Evolutionary conservation across 2,329 filamentous ascomycete genomes (phyloP), one percentile per base, ranked within the genome.

Genomic region (Amesomyces nigricolor): DNA sequence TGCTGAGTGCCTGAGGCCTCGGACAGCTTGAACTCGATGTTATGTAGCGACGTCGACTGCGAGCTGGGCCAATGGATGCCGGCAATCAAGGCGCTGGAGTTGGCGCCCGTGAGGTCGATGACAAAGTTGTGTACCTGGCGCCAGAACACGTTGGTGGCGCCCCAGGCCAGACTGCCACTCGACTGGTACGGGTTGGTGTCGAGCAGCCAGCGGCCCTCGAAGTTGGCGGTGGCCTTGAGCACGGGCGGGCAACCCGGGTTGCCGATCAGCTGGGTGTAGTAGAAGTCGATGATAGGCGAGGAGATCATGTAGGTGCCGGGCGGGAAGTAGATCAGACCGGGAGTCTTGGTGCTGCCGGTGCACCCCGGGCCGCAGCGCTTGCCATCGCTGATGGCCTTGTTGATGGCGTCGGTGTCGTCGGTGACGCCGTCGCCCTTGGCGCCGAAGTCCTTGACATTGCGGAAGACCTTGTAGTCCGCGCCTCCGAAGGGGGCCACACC

Each of bases 181-280:
- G 67, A 47, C 3, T 71, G 65, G 51, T 78, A 77, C 43, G 66
- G 70, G 53, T 77, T 74, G 14, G 72, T 73, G 53, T 79, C 75
- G 45, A 78, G 72, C n/a, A 79, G 63, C 11, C 70, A 74, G 30
- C 72, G 68, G 26, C 63, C 72, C 8, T 51, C 54, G 62, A 85
- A 85, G 53, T 68, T 69, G 0, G 74, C 57, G 1, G 75, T 70
- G 2, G 80, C 80, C 62, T 78, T 78, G 53, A 85, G 73, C 9
- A 77, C 72, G 11, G 86, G 73, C 56, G 78, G 72, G 59, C 78
- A 70, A 11, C 74, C 76, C 5, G 85, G 82, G 68, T 91, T 85
- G 43, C 87, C 87, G 37, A 90, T 78, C 59, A 92, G 76, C 67
- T 88, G 85, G 4, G 88, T 90, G 69, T 90, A 89, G 73, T 91